Evolutionary conservation across 1,284 basidiomycete genomes (phyloP).

Genomic region (Microbotryum scabiosae): DNA sequence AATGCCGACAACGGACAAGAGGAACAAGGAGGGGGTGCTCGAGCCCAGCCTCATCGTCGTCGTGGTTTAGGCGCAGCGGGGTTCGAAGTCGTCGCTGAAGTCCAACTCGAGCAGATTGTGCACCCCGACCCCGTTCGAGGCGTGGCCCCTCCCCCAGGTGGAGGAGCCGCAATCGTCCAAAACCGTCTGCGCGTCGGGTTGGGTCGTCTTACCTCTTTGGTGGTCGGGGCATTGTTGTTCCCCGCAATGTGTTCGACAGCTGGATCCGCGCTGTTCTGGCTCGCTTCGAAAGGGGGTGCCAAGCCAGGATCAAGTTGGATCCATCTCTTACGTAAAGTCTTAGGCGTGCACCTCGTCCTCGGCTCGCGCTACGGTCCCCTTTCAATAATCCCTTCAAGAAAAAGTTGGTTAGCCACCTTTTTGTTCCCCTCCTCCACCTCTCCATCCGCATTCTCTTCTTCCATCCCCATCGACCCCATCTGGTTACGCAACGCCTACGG

Average conservation of each 20-base stretch:
- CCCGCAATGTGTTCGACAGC: constrained; percentile 18
- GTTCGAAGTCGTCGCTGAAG: neutral
- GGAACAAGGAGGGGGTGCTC: neutral
- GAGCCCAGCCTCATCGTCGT: neutral
- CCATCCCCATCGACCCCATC: constrained; percentile 25
- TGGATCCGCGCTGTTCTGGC: constrained; percentile 17
- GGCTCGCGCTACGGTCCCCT: constrained; percentile 2
- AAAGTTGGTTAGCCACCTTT: neutral
- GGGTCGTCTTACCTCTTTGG: constrained; percentile 21
- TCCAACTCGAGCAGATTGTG: neutral
- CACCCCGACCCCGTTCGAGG: neutral
- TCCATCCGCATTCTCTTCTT: neutral
- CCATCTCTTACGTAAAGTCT: neutral
- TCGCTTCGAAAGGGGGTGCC: constrained; percentile 6
- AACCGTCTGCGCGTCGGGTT: constrained; percentile 21
- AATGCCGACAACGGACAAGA: neutral
- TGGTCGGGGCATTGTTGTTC: constrained; percentile 26
- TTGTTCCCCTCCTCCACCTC: neutral
- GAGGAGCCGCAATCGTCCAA: neutral
- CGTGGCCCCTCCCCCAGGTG: neutral
- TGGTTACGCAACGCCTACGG: constrained; percentile 33
- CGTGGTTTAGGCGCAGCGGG: neutral
- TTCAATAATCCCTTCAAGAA: neutral
- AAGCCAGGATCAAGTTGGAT: neutral
- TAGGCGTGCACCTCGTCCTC: constrained; percentile 11